A percentile compares a stretch with the other conserved stretches of the same genome.
Evolutionary conservation across 345 rosid species (phyloP).

Genomic region (Brassica nigra): DNA sequence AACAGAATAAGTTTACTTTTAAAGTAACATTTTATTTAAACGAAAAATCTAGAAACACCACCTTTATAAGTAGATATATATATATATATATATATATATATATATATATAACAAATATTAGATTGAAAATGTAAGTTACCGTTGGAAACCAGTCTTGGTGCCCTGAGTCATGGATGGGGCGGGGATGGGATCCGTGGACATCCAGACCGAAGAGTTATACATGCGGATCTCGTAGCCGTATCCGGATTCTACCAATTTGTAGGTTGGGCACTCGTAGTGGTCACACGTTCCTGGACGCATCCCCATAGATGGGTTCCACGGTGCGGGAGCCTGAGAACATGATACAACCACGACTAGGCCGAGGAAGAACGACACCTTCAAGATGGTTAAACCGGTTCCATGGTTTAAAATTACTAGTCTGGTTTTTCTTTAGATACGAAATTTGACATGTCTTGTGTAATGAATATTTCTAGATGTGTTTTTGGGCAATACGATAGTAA

Average conservation of each 20-base stretch:
- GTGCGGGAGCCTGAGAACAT: conserved; percentile 4
- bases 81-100: no score
- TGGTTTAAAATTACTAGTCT: conserved; percentile 4
- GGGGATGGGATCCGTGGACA: conserved; percentile 20
- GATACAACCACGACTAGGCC: conserved; percentile 29
- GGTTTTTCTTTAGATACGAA: neutral
- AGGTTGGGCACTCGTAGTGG: conserved; percentile 28
- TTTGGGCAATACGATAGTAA: conserved; percentile 8
- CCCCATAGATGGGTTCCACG: conserved; percentile 7
- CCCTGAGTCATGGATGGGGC: conserved; percentile 32
- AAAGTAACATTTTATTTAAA: neutral
- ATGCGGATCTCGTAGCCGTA: conserved; percentile 32
- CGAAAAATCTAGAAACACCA: neutral
- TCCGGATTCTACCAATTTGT: conserved; percentile 9
- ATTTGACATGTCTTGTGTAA: neutral
- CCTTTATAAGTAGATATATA: no score
- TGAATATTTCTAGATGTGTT: neutral
- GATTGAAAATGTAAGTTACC: conserved; percentile 17
- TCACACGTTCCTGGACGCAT: conserved; percentile 30
- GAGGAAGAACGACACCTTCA: conserved; percentile 21
- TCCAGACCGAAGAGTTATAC: conserved; percentile 23
- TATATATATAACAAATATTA: no score
- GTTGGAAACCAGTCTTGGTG: conserved; percentile 31
- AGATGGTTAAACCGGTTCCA: conserved; percentile 34
- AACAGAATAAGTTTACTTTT: neutral